Conservation (phyloP, 2,329 filamentous ascomycete genomes). For the Purpureocillium lavendulum region DNA sequence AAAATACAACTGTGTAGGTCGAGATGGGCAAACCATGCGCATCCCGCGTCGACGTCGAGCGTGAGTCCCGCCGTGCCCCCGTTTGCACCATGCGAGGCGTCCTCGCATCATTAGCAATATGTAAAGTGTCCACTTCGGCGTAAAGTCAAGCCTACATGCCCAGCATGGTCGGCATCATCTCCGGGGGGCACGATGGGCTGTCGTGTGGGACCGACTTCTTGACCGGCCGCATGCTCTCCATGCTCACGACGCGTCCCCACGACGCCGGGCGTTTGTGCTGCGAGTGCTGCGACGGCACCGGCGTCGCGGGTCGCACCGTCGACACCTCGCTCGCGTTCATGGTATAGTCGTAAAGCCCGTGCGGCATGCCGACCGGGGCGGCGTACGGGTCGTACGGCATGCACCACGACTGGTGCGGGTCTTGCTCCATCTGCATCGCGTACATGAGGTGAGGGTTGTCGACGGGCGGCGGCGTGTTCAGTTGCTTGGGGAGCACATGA, state of each 20-base stretch:
- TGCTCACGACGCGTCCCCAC: conserved; percentile 27
- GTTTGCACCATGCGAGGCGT: too few relatives aligned
- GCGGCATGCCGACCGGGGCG: conserved; percentile 7
- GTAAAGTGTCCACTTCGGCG: not conserved
- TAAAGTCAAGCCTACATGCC: conserved; percentile 11
- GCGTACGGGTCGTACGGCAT: conserved; percentile 7
- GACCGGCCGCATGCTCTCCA: conserved; percentile 27
- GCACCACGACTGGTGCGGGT: conserved; percentile 17
- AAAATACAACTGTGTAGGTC: too few relatives aligned
- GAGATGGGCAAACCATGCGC: too few relatives aligned
- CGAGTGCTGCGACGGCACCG: too few relatives aligned
- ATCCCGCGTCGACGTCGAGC: too few relatives aligned
- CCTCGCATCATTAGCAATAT: not conserved
- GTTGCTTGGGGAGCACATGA: conserved; percentile 19
- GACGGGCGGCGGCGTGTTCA: conserved; percentile 17
- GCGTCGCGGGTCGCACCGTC: conserved; percentile 25
- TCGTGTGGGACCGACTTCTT: conserved; percentile 25
- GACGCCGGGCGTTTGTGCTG: conserved; percentile 29
- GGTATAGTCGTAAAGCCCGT: conserved; percentile 15
- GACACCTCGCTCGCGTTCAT: conserved; percentile 15
- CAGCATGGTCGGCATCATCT: conserved; percentile 15
- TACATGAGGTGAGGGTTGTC: conserved; percentile 21
- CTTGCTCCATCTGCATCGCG: conserved; percentile 20
- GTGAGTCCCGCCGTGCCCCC: too few relatives aligned
- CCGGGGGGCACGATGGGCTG: conserved; percentile 13